phyloP scores from a whole-genome alignment of 2,329 filamentous ascomycete species.

The Raffaelea albimanens region DNA sequence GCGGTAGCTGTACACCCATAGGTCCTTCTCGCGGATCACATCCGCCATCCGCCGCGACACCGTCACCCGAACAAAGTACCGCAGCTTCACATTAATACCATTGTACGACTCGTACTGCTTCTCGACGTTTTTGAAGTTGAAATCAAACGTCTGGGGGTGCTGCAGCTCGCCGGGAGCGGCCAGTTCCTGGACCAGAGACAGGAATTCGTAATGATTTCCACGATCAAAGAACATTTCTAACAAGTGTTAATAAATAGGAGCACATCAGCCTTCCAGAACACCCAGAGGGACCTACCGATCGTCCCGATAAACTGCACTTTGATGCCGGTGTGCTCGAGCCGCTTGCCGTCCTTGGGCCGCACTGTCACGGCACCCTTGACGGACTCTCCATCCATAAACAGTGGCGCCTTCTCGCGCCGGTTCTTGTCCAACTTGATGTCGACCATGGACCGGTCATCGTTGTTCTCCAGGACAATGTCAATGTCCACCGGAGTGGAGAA shows the following conservation, averaged over 20 bases:
- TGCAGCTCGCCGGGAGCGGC: conserved; percentile 95
- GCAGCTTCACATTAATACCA: conserved; percentile 97
- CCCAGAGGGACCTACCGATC: conserved; percentile 74
- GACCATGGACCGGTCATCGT: conserved; percentile 87
- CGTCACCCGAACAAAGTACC: conserved; percentile 95
- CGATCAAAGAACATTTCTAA: conserved; percentile 99
- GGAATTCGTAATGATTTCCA: conserved; percentile 98
- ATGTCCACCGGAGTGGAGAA: conserved; percentile 98
- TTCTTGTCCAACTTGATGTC: conserved; percentile 99
- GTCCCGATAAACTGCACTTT: conserved; percentile 99
- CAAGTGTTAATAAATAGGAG: not conserved
- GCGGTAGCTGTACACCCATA: conserved; percentile 98
- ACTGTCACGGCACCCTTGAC: conserved; percentile 95
- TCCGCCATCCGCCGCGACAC: conserved; percentile 96
- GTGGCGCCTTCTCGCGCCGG: conserved; percentile 87
- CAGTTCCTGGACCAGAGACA: conserved; percentile 92
- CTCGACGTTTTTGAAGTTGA: conserved; percentile 99
- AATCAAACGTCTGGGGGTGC: conserved; percentile 96
- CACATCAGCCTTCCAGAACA: no score
- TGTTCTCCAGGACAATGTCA: conserved; percentile 93
- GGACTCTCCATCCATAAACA: conserved; percentile 97
- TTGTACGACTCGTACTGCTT: conserved; percentile 99
- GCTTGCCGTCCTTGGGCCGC: conserved; percentile 93
- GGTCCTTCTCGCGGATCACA: conserved; percentile 96
- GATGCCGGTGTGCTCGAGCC: conserved; percentile 95